Evolutionary conservation across 2,329 filamentous ascomycete genomes (phyloP).

Genomic region (Cordyceps militaris): DNA sequence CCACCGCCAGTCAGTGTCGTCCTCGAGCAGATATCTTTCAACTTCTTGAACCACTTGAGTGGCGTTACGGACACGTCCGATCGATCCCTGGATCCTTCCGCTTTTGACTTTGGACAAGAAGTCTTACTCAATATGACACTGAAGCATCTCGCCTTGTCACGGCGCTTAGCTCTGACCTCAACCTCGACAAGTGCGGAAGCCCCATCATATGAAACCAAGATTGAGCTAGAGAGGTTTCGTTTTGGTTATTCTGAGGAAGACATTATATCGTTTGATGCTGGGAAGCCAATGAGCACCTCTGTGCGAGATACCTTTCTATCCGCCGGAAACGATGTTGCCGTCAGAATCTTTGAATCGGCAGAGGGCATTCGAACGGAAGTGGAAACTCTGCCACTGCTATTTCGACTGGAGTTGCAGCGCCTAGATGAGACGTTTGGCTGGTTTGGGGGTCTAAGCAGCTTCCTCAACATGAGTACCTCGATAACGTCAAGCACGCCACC

Average conservation of each 20-base stretch:
- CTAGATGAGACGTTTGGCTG: constrained; percentile 82
- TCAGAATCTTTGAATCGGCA: constrained; percentile 42
- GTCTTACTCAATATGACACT: constrained; percentile 17
- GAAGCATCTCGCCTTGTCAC: constrained; percentile 3
- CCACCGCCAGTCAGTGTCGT: constrained; percentile 32
- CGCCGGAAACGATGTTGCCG: constrained; percentile 49
- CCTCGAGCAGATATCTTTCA: constrained; percentile 43
- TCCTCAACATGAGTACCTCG: constrained; percentile 81
- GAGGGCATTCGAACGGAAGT: constrained; percentile 52
- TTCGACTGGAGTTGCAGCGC: constrained; percentile 70
- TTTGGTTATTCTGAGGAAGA: constrained; percentile 57
- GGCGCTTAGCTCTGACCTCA: not conserved
- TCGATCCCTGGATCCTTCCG: constrained; percentile 34
- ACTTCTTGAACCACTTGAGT: constrained; percentile 48
- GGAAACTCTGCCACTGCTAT: constrained; percentile 66
- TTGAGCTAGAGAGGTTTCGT: constrained; percentile 49
- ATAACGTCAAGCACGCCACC: constrained; percentile 60
- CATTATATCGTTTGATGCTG: constrained; percentile 56
- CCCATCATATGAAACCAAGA: constrained; percentile 25
- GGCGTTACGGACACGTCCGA: constrained; percentile 46
- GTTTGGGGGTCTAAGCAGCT: constrained; percentile 86
- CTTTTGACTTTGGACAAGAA: constrained; percentile 31
- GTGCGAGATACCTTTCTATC: constrained; percentile 52
- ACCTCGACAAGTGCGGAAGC: not conserved
- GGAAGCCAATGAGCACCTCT: constrained; percentile 51